phyloP scores from a whole-genome alignment of 2,329 filamentous ascomycete species.

The Zymoseptoria ardabiliae region DNA sequence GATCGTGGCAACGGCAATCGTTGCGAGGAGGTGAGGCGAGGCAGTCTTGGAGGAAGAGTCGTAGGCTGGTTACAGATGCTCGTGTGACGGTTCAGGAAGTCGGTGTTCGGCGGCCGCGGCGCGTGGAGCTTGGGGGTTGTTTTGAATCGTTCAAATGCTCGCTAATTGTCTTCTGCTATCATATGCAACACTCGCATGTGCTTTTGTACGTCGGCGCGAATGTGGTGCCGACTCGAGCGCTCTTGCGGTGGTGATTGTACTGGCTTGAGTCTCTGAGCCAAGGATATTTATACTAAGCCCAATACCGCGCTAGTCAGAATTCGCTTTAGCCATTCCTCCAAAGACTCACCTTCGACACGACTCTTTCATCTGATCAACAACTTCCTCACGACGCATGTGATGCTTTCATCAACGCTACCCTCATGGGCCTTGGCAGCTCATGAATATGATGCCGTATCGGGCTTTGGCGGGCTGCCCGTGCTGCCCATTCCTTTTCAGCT shows the following conservation, averaged over 20 bases:
- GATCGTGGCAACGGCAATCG: conserved; percentile 3
- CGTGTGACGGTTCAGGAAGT: not conserved
- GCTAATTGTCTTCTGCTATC: conserved; percentile 4
- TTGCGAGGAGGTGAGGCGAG: not conserved
- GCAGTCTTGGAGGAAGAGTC: not conserved
- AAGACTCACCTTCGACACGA: not conserved
- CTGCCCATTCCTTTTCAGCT: not conserved
- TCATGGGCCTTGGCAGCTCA: not conserved
- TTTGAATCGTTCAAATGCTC: not conserved
- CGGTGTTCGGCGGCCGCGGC: conserved; percentile 2
- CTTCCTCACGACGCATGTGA: not conserved
- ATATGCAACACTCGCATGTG: conserved; percentile 1
- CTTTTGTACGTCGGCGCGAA: conserved; percentile 1
- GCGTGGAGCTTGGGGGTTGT: conserved; percentile 1
- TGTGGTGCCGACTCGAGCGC: not conserved
- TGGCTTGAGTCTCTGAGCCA: not conserved
- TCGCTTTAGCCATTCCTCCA: not conserved
- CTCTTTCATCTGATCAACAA: not conserved
- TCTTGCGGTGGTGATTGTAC: conserved; percentile 2
- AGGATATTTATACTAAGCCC: not conserved
- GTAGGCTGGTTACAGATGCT: not conserved
- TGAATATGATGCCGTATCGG: not conserved
- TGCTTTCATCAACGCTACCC: not conserved
- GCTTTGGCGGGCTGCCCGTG: not conserved
- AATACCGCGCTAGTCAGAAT: not conserved